A percentile compares a stretch with the other conserved stretches of the same genome.
These are phyloP conservation scores for Debaryomyces udenii DNA, from an alignment of 1,139 yeast genomes.

Conservation along the genomic window DNA sequence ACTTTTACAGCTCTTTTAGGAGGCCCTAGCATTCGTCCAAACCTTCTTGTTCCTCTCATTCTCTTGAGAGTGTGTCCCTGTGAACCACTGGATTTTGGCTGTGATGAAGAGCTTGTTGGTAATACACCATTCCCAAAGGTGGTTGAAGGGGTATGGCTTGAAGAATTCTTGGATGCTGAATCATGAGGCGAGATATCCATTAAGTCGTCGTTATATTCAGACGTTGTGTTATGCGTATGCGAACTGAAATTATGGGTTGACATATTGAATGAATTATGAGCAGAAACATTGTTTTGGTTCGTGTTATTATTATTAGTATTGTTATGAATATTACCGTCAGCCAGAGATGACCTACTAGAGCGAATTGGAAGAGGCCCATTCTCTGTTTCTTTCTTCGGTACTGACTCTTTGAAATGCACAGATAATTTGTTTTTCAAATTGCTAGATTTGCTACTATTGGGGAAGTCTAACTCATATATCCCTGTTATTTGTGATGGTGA, in stretches of 20 bases:
- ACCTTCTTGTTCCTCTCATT: slow-evolving; percentile 35
- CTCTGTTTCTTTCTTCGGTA: slow-evolving; percentile 1
- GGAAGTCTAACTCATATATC: slow-evolving; percentile 38
- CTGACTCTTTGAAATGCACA: slow-evolving; percentile 32
- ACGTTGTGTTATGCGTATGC: slow-evolving; percentile 19
- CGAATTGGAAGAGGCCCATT: slow-evolving; percentile 1
- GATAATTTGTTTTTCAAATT: slow-evolving; percentile 34
- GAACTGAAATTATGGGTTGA: slow-evolving; percentile 16
- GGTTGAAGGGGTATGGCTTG: slow-evolving; percentile 20
- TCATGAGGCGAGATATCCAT: slow-evolving; percentile 15
- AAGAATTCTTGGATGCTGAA: slow-evolving; percentile 10
- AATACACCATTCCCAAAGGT: slow-evolving; percentile 21
- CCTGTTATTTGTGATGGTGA: slow-evolving; percentile 27
- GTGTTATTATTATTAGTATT: slow-evolving; percentile 8
- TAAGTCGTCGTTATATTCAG: slow-evolving; percentile 15
- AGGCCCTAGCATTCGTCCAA: slow-evolving; percentile 43
- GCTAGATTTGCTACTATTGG: slow-evolving; percentile 19
- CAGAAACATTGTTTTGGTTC: slow-evolving; percentile 12
- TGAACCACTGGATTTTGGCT: slow-evolving; percentile 11
- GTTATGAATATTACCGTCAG: slow-evolving; percentile 4
- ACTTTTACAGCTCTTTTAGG: slow-evolving; percentile 39
- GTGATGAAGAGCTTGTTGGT: slow-evolving; percentile 5
- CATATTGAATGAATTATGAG: slow-evolving; percentile 18
- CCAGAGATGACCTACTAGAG: slow-evolving; percentile 3
- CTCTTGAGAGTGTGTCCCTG: slow-evolving; percentile 27